phyloP scores from a whole-genome alignment of 805 yeast genomes.

The Wickerhamomyces xylosicus region DNA sequence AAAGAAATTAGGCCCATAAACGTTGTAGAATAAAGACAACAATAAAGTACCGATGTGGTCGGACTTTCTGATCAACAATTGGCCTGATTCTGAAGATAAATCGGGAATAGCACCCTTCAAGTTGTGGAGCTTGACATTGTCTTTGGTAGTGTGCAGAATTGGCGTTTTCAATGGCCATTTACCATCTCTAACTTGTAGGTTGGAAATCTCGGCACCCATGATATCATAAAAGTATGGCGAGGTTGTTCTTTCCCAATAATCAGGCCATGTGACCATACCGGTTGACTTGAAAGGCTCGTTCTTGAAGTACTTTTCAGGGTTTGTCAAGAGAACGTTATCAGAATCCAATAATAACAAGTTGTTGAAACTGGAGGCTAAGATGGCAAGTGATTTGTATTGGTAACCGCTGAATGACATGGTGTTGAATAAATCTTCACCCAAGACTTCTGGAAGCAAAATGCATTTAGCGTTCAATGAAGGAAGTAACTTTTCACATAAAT shows the following conservation, averaged over 20 bases:
- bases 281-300: constrained; percentile 29
- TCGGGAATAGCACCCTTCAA: constrained; percentile 56
- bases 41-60: constrained; percentile 48
- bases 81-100: constrained; percentile 64
- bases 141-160: constrained; percentile 7
- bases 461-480: constrained; percentile 55
- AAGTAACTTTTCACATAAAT: constrained; percentile 49
- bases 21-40: constrained; percentile 53
- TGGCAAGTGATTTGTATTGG: constrained; percentile 59
- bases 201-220: constrained; percentile 26
- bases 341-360: constrained; percentile 65
- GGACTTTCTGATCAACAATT: constrained; percentile 49
- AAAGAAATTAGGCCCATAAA: constrained; percentile 55
- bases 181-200: constrained; percentile 12
- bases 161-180: constrained; percentile 12
- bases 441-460: constrained; percentile 36
- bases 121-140: constrained; percentile 42
- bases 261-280: constrained; percentile 52
- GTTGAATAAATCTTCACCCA: too few species aligned
- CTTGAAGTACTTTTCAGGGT: constrained; percentile 41
- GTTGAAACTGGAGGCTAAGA: constrained; percentile 67
- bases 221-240: constrained; percentile 47
- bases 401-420: constrained; percentile 27
- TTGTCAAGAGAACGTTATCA: constrained; percentile 54
- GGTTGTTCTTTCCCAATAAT: constrained; percentile 54